A percentile compares a stretch with the other conserved stretches of the same genome.
Conservation (phyloP, 2,329 filamentous ascomycete genomes). For the Chrysosporium keratinophilum region DNA sequence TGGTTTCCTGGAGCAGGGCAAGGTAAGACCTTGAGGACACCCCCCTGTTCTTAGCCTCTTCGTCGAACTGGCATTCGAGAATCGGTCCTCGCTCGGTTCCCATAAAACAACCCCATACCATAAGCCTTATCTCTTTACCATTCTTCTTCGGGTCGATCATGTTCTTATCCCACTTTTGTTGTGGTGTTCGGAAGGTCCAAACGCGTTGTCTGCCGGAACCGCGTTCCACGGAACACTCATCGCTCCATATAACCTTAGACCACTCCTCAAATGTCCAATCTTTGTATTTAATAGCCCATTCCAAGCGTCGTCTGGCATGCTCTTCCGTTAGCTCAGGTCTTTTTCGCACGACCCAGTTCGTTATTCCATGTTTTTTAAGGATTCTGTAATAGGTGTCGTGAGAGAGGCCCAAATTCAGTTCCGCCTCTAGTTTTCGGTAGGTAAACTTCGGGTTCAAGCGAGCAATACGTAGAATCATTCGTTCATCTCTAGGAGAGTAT, state of each 20-base stretch:
- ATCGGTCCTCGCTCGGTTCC: background rate
- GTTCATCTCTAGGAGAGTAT: too few species aligned
- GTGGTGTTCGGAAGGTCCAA: background rate
- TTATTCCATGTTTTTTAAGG: background rate
- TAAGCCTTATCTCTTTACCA: background rate
- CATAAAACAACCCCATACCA: background rate
- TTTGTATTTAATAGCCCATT: too few species aligned
- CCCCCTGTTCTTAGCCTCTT: background rate
- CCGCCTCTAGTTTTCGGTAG: background rate
- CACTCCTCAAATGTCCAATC: too few species aligned
- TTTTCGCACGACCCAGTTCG: conserved; percentile 5
- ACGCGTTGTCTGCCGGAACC: background rate
- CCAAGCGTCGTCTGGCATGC: too few species aligned
- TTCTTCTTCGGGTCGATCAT: background rate
- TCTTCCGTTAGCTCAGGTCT: conserved; percentile 2
- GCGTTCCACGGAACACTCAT: conserved; percentile 4
- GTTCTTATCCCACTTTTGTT: background rate
- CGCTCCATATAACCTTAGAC: conserved; percentile 2
- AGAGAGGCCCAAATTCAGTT: background rate
- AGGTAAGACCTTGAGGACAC: background rate
- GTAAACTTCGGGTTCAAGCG: too few species aligned
- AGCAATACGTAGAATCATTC: too few species aligned
- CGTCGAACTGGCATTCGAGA: background rate
- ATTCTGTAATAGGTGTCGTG: conserved; percentile 1
- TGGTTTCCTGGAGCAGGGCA: background rate